phyloP scores from a whole-genome alignment of 345 rosid genomes.

The Cardiospermum halicacabum region DNA sequence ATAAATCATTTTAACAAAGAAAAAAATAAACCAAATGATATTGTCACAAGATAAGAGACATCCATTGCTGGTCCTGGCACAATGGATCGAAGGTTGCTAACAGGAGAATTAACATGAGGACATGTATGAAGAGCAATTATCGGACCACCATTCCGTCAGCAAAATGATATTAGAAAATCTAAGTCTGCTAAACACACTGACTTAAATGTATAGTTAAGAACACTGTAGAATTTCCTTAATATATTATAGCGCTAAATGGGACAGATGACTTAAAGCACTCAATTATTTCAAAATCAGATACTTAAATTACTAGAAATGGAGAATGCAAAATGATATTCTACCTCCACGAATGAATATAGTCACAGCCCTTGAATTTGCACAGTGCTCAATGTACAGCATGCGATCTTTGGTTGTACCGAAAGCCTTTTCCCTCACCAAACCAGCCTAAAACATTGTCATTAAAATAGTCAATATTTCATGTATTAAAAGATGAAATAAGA shows the following conservation, averaged over 20 bases:
- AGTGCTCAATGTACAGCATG: constrained; percentile 76
- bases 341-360: constrained; percentile 96
- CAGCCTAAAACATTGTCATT: constrained; percentile 51
- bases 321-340: constrained; percentile 20
- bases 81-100: no score
- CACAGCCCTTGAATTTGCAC: constrained; percentile 80
- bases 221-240: not conserved
- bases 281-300: no score
- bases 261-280: not conserved
- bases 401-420: constrained; percentile 81
- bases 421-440: constrained; percentile 68
- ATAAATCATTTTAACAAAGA: not conserved
- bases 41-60: not conserved
- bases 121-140: not conserved
- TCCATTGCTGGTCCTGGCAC: not conserved
- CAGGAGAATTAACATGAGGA: no score
- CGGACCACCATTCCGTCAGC: not conserved
- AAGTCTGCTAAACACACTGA: not conserved
- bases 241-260: not conserved
- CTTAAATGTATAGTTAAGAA: not conserved
- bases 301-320: not conserved
- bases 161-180: not conserved
- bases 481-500: not conserved
- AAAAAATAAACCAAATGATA: not conserved
- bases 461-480: constrained; percentile 1